These are phyloP conservation scores for Colletotrichum spinosum DNA, from an alignment of 2,329 filamentous ascomycete genomes.

Conservation along the genomic window DNA sequence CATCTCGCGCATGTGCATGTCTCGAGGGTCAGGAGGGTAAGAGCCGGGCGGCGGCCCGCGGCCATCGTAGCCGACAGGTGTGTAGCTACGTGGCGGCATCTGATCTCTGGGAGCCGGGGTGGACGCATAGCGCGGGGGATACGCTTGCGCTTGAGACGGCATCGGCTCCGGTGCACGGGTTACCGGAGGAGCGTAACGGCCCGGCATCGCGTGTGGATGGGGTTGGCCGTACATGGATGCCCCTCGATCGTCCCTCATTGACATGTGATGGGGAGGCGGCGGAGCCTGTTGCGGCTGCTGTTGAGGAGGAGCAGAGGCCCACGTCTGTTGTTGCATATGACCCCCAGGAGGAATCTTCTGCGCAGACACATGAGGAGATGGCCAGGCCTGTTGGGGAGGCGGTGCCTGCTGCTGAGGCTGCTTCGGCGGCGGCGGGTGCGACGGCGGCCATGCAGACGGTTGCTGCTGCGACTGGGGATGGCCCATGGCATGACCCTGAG, in stretches of 20 bases:
- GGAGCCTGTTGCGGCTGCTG: conserved; percentile 39
- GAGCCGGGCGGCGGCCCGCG: conserved; percentile 53
- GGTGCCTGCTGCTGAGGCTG: conserved; percentile 40
- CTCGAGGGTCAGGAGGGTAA: conserved; percentile 49
- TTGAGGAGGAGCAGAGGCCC: conserved; percentile 43
- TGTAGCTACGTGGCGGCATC: conserved; percentile 58
- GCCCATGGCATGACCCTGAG: conserved; percentile 41
- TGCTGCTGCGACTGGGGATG: conserved; percentile 44
- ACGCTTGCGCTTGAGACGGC: conserved; percentile 53
- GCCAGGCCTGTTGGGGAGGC: conserved; percentile 48
- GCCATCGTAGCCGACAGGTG: conserved; percentile 56
- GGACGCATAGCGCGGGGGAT: conserved; percentile 56
- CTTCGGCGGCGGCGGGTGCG: conserved; percentile 48
- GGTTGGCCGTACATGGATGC: conserved; percentile 48
- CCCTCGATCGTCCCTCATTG: conserved; percentile 53
- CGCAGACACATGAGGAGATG: conserved; percentile 50
- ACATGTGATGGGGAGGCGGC: conserved; percentile 36
- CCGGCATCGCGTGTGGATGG: conserved; percentile 48
- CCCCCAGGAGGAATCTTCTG: conserved; percentile 50
- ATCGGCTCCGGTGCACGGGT: conserved; percentile 56
- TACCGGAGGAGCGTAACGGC: conserved; percentile 51
- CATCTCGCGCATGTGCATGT: conserved; percentile 51
- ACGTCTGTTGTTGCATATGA: conserved; percentile 49
- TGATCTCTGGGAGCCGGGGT: conserved; percentile 57
- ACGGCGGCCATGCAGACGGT: conserved; percentile 48